A percentile compares a stretch with the other conserved stretches of the same genome.
Evolutionary conservation across 164 flowering plant species (phyloP).

Genomic region (Pachysandra terminalis): DNA sequence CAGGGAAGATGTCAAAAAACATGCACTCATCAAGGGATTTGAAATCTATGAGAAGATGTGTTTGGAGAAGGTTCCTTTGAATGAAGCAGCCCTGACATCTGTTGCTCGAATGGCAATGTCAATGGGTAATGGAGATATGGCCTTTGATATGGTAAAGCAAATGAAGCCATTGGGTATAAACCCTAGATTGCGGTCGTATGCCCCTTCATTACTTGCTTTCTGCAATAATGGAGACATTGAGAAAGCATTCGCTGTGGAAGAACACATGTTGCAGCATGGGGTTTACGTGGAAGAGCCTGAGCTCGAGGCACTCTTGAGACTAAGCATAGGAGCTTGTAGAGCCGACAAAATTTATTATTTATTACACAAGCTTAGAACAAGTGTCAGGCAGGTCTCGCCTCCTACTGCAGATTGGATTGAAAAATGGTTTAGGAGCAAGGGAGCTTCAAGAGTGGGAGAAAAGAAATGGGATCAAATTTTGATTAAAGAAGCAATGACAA

Average conservation of each 20-base stretch:
- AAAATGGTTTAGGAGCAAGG: conserved; percentile 60
- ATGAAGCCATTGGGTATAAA: conserved; percentile 63
- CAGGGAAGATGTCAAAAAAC: conserved; percentile 43
- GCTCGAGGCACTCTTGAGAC: conserved; percentile 58
- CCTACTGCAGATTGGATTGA: conserved; percentile 61
- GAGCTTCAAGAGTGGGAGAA: conserved; percentile 67
- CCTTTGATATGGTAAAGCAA: conserved; percentile 73
- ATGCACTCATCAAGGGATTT: conserved; percentile 63
- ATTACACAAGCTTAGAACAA: conserved; percentile 71
- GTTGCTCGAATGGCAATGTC: conserved; percentile 90
- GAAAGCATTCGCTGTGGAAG: conserved; percentile 70
- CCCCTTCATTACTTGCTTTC: conserved; percentile 68
- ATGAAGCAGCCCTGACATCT: conserved; percentile 81
- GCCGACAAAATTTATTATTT: conserved; percentile 72
- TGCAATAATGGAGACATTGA: conserved; percentile 57
- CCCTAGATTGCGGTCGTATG: conserved; percentile 77
- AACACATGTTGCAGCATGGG: conserved; percentile 73
- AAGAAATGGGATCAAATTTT: conserved; percentile 47
- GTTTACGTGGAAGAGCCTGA: conserved; percentile 83
- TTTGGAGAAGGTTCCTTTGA: conserved; percentile 60
- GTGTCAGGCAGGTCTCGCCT: conserved; percentile 61
- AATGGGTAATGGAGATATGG: conserved; percentile 74
- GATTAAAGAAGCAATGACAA: conserved; percentile 46
- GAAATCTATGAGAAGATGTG: conserved; percentile 64
- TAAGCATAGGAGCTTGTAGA: conserved; percentile 50